Evolutionary conservation across 768 basidiomycete species (phyloP), one percentile per base, ranked within the genome.

Genomic region (Mycena rebaudengoi): DNA sequence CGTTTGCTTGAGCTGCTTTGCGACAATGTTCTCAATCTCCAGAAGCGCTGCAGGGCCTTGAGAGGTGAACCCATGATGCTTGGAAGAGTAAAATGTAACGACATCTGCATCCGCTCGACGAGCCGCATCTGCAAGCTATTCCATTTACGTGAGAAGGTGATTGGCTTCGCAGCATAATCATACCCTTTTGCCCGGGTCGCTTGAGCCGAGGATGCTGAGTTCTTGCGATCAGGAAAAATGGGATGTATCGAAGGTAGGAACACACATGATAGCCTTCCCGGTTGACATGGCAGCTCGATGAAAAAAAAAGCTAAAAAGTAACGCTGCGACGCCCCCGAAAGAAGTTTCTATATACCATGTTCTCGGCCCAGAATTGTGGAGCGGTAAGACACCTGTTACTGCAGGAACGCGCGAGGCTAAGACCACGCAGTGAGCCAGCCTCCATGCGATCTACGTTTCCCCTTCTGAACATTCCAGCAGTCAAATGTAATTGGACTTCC

Each of bases 321-420:
- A 44, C 25, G 40, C 53, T 6, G n/a, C 39, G 25, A 32, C 28
- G 26, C 28, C 23, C 26, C n/a, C n/a, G 14, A 41, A 30, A 23
- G 50, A 53, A 39, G 33, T 37, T 53, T 55, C 53, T 55, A 41
- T 55, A 44, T 55, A 55, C 26, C 53, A 23, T 20, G 26, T 44
- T 55, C 39, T 55, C 29, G 53, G n/a, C 39, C 40, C 26, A 20
- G 29, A 30, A 49, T 32, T 49, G 46, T 30, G 16, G 46, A 26
- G 16, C 16, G 46, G 14, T 21, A 5, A 49, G 46, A 49, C 46
- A 28, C 46, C 46, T 30, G 46, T 16, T 51, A 14, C 50, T 51
- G 20, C 3, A 51, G 51, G 20, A 39, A 39, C 16, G 35, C 16
- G 35, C 37, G 51, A 52, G 51, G 30, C 37, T 39, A 40, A 52